Base-by-base conservation (phyloP, 169 alveolate species). In the Eimeria praecox region DNA sequence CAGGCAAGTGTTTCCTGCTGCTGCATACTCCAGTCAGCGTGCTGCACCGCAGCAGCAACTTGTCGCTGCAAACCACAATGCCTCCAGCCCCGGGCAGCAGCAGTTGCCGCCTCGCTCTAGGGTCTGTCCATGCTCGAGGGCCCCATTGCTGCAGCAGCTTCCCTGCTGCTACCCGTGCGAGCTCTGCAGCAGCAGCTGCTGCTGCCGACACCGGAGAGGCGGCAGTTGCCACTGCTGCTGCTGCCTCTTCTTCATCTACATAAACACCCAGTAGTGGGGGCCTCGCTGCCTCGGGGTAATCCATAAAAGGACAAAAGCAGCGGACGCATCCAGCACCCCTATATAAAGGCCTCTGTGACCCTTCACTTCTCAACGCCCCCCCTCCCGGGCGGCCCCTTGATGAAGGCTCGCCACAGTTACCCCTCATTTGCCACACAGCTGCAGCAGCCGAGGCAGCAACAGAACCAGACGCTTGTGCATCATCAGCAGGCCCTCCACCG, bases 51-150 rank as follows among this genome's bases (percentile, higher is more conserved):
- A 82, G 73, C 73, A 82, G 49, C 73, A 52, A 10, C 49, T 49
- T 52, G 52, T 54, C 40, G 90, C 90, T 82, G 90, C 90, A 82
- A 35, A 82, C 90, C 90, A 82, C 90, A 27, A 82, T 82, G 71
- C 90, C 90, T 24, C 90, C 90, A 49, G 90, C 56, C n/a, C 90
- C 90, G n/a, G 90, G 90, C 16, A 82, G 90, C 73, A 52, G 33
- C 52, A 33, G 18, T 18, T 46, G 33, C 33, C 71, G 49, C 71
- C 71, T 46, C 30, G 73, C 46, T 27, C 90, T 46, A 24, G 90
- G 71, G 73, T 82, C 54, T 18, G 49, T 30, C 90, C 90, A 82
- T 46, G 12, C 73, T 49, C 73, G n/a, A 52, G 71, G 66, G 54
- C 49, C 90, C 90, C 90, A 82, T 10, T 49, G 90, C 71, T 18